Conservation (phyloP, 768 basidiomycete genomes). For the Boletales sp. region DNA sequence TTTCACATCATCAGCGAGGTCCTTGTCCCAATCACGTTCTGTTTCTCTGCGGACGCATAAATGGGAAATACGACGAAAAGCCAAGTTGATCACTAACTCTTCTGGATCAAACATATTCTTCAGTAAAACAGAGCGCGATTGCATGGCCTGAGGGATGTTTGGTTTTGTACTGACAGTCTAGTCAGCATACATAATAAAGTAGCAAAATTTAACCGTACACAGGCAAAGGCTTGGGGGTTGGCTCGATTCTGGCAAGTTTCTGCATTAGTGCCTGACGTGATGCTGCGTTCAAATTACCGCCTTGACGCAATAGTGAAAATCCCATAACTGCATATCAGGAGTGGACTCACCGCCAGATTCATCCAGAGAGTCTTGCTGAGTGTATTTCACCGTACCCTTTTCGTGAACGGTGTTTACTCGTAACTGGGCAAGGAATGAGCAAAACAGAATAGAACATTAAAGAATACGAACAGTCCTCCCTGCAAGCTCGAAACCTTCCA, state of each 20-base stretch:
- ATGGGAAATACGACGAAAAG: neutral
- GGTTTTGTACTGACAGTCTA: conserved; percentile 55
- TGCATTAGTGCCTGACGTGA: conserved; percentile 99
- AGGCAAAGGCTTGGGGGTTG: conserved; percentile 55
- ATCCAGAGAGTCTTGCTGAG: conserved; percentile 78
- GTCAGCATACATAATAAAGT: conserved; percentile 10
- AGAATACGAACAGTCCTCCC: conserved; percentile 71
- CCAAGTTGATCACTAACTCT: conserved; percentile 55
- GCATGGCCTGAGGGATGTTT: conserved; percentile 79
- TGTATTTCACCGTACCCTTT: conserved; percentile 75
- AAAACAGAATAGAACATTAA: conserved; percentile 12
- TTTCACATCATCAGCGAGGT: conserved; percentile 95
- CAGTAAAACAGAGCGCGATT: conserved; percentile 84
- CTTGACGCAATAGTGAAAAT: conserved; percentile 37
- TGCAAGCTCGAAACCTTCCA: conserved; percentile 98
- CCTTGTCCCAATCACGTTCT: conserved; percentile 94
- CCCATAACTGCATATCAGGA: neutral
- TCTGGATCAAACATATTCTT: conserved; percentile 99
- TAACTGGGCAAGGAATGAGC: conserved; percentile 43
- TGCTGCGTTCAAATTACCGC: conserved; percentile 96
- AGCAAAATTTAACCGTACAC: conserved; percentile 43
- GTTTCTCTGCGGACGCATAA: conserved; percentile 64
- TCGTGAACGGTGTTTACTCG: conserved; percentile 92
- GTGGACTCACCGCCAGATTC: conserved; percentile 73
- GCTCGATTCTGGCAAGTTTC: conserved; percentile 96